Conservation (phyloP, 2,329 filamentous ascomycete genomes). For the Lecanicillium sp. region DNA sequence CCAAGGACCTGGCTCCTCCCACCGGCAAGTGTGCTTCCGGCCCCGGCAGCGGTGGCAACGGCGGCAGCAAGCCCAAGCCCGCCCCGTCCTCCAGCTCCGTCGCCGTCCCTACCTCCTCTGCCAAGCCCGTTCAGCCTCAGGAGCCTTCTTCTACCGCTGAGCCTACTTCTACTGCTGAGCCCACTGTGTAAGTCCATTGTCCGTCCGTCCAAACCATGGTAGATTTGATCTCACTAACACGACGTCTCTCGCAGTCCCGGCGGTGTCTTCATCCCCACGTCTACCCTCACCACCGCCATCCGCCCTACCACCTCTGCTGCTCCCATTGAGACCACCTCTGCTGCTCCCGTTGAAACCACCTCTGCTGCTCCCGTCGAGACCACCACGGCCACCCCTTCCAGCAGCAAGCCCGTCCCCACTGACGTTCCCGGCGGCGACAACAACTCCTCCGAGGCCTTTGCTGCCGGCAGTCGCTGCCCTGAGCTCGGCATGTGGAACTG, state of each 20-base stretch:
- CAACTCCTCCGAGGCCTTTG: conserved; percentile 20
- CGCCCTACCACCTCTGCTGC: conserved; percentile 12
- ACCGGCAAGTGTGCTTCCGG: conserved; percentile 10
- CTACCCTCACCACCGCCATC: conserved; percentile 9
- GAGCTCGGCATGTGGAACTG: conserved; percentile 55
- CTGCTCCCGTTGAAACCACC: conserved; percentile 14
- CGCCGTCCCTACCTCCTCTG: no score
- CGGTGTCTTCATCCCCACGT: conserved; percentile 19
- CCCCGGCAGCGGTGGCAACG: conserved; percentile 11
- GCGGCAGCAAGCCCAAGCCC: neutral
- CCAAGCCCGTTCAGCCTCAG: conserved; percentile 18
- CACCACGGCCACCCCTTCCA: conserved; percentile 21
- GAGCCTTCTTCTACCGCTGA: conserved; percentile 12
- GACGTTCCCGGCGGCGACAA: conserved; percentile 11
- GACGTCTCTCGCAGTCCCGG: no score
- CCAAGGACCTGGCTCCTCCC: conserved; percentile 22
- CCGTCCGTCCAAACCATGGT: neutral
- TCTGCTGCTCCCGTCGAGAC: conserved; percentile 20
- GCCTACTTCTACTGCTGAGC: neutral
- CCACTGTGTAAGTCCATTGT: no score
- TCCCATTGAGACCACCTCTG: conserved; percentile 3
- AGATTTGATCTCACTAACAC: conserved; percentile 20
- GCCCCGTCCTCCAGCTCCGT: neutral
- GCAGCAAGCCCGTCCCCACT: conserved; percentile 11
- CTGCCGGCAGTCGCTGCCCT: conserved; percentile 39